Evolutionary conservation across 371 early-diverging fungal species (phyloP).

Genomic region (Mucor lusitanicus): DNA sequence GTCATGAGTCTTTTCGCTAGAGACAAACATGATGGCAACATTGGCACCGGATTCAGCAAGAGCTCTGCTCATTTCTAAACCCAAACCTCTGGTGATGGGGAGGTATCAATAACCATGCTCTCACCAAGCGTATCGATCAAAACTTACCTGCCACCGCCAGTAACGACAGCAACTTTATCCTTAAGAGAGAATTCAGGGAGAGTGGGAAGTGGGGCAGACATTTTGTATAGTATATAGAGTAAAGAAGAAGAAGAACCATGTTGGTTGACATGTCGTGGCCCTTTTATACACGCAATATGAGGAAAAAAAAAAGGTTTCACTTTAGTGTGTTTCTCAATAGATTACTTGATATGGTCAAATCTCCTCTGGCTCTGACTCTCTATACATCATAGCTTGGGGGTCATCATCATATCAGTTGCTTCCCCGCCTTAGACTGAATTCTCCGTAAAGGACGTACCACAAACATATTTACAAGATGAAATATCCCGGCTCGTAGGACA

Average conservation of each 20-base stretch:
- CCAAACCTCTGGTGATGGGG: constrained; percentile 39
- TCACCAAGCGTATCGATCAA: not conserved
- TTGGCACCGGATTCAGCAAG: constrained; percentile 51
- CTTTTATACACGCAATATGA: not conserved
- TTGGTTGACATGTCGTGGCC: not conserved
- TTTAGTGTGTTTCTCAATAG: not conserved
- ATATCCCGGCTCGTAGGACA: not conserved
- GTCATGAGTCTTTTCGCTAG: constrained; percentile 40
- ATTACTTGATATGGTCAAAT: constrained; percentile 4
- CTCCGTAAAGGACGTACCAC: not conserved
- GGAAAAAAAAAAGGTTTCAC: not conserved
- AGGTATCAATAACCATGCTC: not conserved
- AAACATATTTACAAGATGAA: not conserved
- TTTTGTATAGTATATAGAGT: not conserved
- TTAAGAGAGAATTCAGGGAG: constrained; percentile 45
- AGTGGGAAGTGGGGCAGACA: constrained; percentile 20
- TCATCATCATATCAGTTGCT: not conserved
- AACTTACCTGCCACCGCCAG: constrained; percentile 49
- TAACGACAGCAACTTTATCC: constrained; percentile 46
- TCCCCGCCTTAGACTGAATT: not conserved
- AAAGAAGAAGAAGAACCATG: not conserved
- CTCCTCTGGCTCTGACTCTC: not conserved
- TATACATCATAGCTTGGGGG: not conserved
- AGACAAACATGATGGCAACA: constrained; percentile 53
- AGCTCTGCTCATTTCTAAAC: constrained; percentile 47